A percentile compares a stretch with the other conserved stretches of the same genome.
Evolutionary conservation across 257 asterid species (phyloP).

Genomic region (Coffea eugenioides): DNA sequence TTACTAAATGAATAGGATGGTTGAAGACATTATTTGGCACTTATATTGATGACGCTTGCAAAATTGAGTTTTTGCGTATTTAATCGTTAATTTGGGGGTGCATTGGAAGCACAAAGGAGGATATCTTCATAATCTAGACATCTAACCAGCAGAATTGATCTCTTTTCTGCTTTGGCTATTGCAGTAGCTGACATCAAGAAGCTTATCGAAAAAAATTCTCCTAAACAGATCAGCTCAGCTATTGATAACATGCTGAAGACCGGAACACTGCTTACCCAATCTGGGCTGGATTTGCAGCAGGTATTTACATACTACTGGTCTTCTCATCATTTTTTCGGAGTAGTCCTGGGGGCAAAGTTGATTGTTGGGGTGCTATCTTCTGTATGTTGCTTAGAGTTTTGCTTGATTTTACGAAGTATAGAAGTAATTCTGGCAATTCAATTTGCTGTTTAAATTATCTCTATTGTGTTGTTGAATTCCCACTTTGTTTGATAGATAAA

Average conservation of each 20-base stretch:
- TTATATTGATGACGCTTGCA: not conserved
- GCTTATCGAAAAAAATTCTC: slow-evolving; percentile 53
- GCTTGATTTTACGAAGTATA: not conserved
- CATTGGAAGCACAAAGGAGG: not conserved
- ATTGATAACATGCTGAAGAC: slow-evolving; percentile 87
- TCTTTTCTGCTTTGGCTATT: slow-evolving; percentile 25
- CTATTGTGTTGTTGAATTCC: not conserved
- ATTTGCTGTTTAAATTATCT: not conserved
- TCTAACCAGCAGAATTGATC: not conserved
- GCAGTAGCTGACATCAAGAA: slow-evolving; percentile 74
- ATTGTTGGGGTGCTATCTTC: not conserved
- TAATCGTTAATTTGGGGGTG: not conserved
- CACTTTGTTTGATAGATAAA: not conserved
- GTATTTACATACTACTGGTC: slow-evolving; percentile 36
- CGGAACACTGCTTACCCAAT: slow-evolving; percentile 66
- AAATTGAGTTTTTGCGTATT: not conserved
- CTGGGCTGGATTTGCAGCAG: slow-evolving; percentile 93
- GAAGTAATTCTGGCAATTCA: not conserved
- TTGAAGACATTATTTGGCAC: not conserved
- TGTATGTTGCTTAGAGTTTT: not conserved
- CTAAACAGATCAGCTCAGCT: slow-evolving; percentile 62
- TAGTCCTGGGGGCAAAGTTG: not conserved
- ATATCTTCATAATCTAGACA: not conserved
- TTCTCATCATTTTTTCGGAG: slow-evolving; percentile 11
- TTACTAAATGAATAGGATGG: not conserved